Evolutionary conservation across 2,329 filamentous ascomycete species (phyloP), one percentile per base, ranked within the genome.

Genomic region (Penicillium psychrosexuale): DNA sequence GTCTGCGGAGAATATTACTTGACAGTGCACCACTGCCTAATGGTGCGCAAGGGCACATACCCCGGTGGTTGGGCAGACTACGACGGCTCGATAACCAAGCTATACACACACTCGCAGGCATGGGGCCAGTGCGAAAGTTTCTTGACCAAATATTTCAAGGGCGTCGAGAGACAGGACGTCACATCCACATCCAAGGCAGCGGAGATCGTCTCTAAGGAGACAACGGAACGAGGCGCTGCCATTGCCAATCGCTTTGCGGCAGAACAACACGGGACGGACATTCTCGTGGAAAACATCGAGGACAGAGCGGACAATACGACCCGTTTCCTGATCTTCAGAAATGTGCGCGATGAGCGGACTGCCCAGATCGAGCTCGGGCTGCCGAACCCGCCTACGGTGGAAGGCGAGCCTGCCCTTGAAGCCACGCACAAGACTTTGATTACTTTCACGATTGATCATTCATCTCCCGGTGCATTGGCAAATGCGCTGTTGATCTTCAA

Each of bases 101-200:
- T 99, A 38, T 96, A 96, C 77, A 94, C 90, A 24, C 94, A 99
- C 74, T 92, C 93, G 9, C 94, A 99, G 75, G 94, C 91, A 28
- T 96, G 94, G 80, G 91, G 91, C 27, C 94, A 99, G 76, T 97
- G 92, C 74, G 85, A 86, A 42, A 73, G 69, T 8, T 96, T 96
- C 73, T 82, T 97, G 27, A 78, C 81, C 8, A 77, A 80, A 28
- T 79, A 89, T 65, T 82, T 96, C 58, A 86, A 85, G 63, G 84
- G 84, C 42, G 80, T 87, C n/a, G 90, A 96, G 75, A 82, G 86
- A 49, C 83, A 93, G 56, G 92, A 97, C 69, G 87, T 90, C 40
- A 88, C 86, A 57, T 94, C 89, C 28, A 99, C 94, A 6, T 92
- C 88, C 63, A 86, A 85, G 60, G 94, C 90, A 0, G 93, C 92